A percentile compares a stretch with the other conserved stretches of the same genome.
These are phyloP conservation scores for Capniomyces stellatus DNA, from an alignment of 371 early-diverging fungal genomes.

Conservation along the genomic window DNA sequence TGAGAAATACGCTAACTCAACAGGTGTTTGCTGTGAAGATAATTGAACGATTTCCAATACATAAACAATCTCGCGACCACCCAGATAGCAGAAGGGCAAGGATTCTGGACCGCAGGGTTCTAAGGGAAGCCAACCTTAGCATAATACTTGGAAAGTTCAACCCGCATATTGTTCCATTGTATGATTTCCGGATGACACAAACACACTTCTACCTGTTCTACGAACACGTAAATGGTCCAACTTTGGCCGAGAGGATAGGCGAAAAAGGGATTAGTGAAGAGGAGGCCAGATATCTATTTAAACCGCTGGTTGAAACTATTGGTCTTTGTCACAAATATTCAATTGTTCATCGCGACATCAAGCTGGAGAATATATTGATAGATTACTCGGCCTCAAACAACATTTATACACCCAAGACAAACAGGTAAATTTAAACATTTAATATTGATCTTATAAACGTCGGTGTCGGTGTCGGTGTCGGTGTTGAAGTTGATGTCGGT, in stretches of 20 bases:
- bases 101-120: constrained; percentile 24
- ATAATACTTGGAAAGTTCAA: constrained; percentile 54
- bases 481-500: too few relatives aligned
- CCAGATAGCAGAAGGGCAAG: constrained; percentile 16
- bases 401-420: too few relatives aligned
- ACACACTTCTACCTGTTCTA: constrained; percentile 67
- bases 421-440: too few relatives aligned
- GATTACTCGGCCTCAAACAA: constrained; percentile 15
- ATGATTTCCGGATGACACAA: constrained; percentile 37
- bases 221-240: constrained; percentile 58
- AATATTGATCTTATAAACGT: too few relatives aligned
- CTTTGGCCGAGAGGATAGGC: constrained; percentile 60
- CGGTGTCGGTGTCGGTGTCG: too few relatives aligned
- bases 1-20: constrained; percentile 21
- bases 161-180: constrained; percentile 26
- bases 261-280: constrained; percentile 42
- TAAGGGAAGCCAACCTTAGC: constrained; percentile 25
- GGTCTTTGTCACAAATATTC: constrained; percentile 40
- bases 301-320: constrained; percentile 62
- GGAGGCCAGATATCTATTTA: constrained; percentile 52
- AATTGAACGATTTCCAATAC: constrained; percentile 33
- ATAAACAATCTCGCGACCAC: constrained; percentile 15
- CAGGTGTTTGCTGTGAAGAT: constrained; percentile 69
- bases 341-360: constrained; percentile 61
- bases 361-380: constrained; percentile 83